A percentile compares a stretch with the other conserved stretches of the same genome.
phyloP scores from a whole-genome alignment of 768 basidiomycete species.

The Trametes coccinea region DNA sequence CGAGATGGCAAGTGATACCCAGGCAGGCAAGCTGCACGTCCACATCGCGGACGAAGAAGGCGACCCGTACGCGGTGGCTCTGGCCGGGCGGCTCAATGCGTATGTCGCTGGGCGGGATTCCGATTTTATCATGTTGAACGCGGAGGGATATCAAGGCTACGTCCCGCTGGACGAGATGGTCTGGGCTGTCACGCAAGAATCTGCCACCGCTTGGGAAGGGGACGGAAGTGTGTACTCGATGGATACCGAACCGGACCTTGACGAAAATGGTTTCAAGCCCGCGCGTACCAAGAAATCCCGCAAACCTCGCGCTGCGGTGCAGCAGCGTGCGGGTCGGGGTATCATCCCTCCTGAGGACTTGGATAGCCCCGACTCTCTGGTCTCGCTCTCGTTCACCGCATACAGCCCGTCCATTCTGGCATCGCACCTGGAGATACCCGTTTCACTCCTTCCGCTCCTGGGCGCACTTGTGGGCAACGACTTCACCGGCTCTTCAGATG shows the following conservation, averaged over 20 bases:
- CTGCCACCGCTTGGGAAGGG: conserved; percentile 20
- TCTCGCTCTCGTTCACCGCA: conserved; percentile 54
- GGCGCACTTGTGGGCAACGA: conserved; percentile 83
- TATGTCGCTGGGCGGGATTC: conserved; percentile 82
- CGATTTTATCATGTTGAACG: conserved; percentile 77
- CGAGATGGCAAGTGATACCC: conserved; percentile 20
- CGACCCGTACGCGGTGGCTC: conserved; percentile 81
- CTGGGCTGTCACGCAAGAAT: conserved; percentile 43
- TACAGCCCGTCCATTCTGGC: conserved; percentile 68
- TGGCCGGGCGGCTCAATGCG: conserved; percentile 70
- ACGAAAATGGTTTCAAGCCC: conserved; percentile 58
- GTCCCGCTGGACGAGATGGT: conserved; percentile 75
- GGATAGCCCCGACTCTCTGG: conserved; percentile 30
- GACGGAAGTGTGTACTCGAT: conserved; percentile 16
- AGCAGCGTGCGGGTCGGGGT: conserved; percentile 28
- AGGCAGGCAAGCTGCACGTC: conserved; percentile 41
- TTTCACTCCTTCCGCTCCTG: conserved; percentile 72
- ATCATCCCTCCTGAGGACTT: conserved; percentile 53
- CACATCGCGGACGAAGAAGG: conserved; percentile 82
- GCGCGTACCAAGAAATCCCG: conserved; percentile 55
- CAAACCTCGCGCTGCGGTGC: conserved; percentile 37
- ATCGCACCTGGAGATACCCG: conserved; percentile 62
- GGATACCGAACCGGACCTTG: conserved; percentile 35
- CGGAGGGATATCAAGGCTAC: conserved; percentile 76
- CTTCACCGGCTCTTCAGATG: conserved; percentile 49